Evolutionary conservation across 257 asterid genomes (phyloP).

Genomic region (Scutellaria minor): DNA sequence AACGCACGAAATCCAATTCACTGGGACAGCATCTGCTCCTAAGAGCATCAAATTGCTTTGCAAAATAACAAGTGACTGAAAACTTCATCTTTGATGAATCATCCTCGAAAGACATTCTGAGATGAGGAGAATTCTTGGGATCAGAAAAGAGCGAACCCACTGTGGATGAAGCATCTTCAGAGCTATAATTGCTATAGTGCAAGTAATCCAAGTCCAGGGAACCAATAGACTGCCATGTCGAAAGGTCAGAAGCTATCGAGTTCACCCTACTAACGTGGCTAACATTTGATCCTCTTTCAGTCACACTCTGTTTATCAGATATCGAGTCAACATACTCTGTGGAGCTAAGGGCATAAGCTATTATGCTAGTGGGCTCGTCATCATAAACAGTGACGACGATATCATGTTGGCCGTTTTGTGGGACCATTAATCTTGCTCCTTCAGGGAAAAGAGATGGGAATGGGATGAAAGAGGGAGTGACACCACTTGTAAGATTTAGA

Average conservation of each 20-base stretch:
- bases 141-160: too few species aligned
- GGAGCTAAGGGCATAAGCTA: slow-evolving; percentile 13
- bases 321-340: neutral
- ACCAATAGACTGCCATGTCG: slow-evolving; percentile 3
- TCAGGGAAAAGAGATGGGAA: neutral
- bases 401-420: neutral
- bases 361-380: neutral
- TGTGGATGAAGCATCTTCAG: slow-evolving; percentile 8
- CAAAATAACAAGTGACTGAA: slow-evolving; percentile 2
- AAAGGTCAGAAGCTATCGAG: neutral
- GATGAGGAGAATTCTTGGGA: neutral
- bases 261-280: neutral
- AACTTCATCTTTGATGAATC: neutral
- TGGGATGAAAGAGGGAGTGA: slow-evolving; percentile 2
- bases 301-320: neutral
- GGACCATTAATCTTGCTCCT: slow-evolving; percentile 14
- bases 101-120: slow-evolving; percentile 1
- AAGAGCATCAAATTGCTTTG: neutral
- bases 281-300: neutral
- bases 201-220: slow-evolving; percentile 10
- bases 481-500: neutral
- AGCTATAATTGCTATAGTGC: neutral
- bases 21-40: slow-evolving; percentile 1
- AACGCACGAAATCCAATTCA: neutral
- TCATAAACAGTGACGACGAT: neutral